Evolutionary conservation across 208 protist genomes (phyloP).

Genomic region (Trypanosomatidae sp.): DNA sequence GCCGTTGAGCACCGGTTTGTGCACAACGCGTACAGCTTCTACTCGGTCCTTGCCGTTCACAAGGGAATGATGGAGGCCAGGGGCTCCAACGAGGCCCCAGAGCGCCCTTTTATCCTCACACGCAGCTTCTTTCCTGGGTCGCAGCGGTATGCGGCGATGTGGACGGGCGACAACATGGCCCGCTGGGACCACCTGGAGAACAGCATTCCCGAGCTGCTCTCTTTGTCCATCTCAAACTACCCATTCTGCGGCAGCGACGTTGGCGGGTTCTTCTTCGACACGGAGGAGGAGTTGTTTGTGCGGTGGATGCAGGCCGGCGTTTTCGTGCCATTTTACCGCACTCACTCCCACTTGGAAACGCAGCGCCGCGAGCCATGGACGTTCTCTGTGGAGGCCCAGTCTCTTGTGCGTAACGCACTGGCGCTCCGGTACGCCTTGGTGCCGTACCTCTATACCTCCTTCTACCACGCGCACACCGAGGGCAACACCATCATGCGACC

Average conservation of each 20-base stretch:
- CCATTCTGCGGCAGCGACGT: constrained; percentile 97
- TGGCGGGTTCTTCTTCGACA: constrained; percentile 98
- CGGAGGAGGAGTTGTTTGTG: constrained; percentile 95
- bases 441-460: constrained; percentile 97
- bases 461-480: constrained; percentile 79
- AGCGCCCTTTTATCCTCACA: constrained; percentile 98
- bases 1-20: constrained; percentile 94
- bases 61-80: constrained; percentile 84
- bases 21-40: constrained; percentile 98
- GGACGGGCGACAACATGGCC: constrained; percentile 98
- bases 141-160: constrained; percentile 97
- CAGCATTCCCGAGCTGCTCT: constrained; percentile 96
- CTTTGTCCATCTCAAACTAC: constrained; percentile 95
- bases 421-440: constrained; percentile 94
- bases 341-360: constrained; percentile 96
- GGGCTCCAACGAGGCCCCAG: constrained; percentile 20
- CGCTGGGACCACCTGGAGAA: constrained; percentile 95
- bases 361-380: constrained; percentile 98
- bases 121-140: constrained; percentile 98
- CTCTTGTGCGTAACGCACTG: constrained; percentile 70
- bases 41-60: constrained; percentile 86
- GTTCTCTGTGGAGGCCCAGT: constrained; percentile 77
- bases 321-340: constrained; percentile 98
- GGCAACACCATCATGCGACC: constrained; percentile 94
- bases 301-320: constrained; percentile 97